Evolutionary conservation across 148 eudicot genomes (phyloP), one percentile per base, ranked within the genome.

Genomic region (Nepenthes mirabilis): DNA sequence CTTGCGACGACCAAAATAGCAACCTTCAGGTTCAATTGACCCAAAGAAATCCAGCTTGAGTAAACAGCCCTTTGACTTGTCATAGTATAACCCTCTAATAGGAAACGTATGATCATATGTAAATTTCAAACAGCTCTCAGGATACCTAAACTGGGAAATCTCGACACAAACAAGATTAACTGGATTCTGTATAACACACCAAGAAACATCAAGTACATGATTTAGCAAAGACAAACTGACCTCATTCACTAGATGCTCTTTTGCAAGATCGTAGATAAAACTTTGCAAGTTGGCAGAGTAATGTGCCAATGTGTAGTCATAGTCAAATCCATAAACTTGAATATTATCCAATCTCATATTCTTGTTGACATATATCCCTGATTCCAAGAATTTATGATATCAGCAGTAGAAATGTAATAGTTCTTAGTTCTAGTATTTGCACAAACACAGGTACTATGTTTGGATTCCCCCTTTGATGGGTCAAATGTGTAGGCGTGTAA

Each of bases 1-100:
- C 95, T 84, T 86, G 51, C 80, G 81, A 59, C 97, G 88, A 61
- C 99, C 99, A 82, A 70, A 93, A 77, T 77, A 93, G 82, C 99
- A 93, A 52, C 97, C 95, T 60, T 82, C 97, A 50, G 79, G 90
- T 77, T 94, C 99, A 67, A 94, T 94, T 53, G 99, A 84, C 51
- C 99, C 99, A 62, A 94, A 94, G 73, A 94, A 94, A 75, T 94
- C 99, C 75, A 94, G 75, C 82, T 94, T 94, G 80, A 94, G 59
- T 40, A 93, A 89, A 63, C 91, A 86, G 35, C 99, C 99, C 79
- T 89, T 93, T 61, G 70, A 78, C 74, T 82, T 93, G 82, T 93
- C 99, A 65, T 93, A 93, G 68, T 80, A 82, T 61, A 94, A 70
- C 50, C 99, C 99, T 78, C 99, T 84, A 35, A 94, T 86, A 1